phyloP scores from a whole-genome alignment of 441 rosid species.

The Syzygium malaccense region DNA sequence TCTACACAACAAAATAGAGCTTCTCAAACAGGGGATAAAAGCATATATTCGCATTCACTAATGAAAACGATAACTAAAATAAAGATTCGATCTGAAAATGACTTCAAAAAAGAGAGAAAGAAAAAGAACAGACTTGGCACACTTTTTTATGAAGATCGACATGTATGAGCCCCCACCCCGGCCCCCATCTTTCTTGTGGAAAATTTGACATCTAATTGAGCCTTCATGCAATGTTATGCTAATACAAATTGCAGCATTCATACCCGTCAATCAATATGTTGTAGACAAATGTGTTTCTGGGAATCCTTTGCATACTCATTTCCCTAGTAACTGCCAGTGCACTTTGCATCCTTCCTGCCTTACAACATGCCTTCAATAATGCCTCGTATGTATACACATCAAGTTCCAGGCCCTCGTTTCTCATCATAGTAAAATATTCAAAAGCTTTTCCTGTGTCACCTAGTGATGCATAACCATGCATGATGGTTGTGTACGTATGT shows the following conservation, averaged over 20 bases:
- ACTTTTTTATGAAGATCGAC: neutral
- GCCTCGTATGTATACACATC: conserved; percentile 86
- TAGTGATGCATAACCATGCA: conserved; percentile 93
- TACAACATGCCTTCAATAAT: conserved; percentile 94
- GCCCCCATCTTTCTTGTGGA: neutral
- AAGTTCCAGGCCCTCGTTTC: conserved; percentile 78
- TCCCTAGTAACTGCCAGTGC: conserved; percentile 96
- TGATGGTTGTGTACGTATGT: conserved; percentile 88
- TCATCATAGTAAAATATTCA: conserved; percentile 70
- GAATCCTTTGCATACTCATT: conserved; percentile 74
- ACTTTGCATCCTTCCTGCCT: conserved; percentile 96
- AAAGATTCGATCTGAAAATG: neutral
- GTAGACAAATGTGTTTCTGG: conserved; percentile 70
- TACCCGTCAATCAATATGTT: conserved; percentile 96
- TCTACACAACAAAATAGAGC: conserved; percentile 24
- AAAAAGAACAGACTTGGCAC: neutral
- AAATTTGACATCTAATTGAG: neutral
- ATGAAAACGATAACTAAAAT: neutral
- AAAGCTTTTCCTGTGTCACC: conserved; percentile 97
- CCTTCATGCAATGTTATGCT: neutral
- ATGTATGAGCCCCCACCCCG: neutral
- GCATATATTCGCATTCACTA: neutral
- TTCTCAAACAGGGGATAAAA: neutral
- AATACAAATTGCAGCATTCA: neutral
- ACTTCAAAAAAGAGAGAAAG: neutral